Conservation (phyloP, 331 rosid species). For the Rhamnella rubrinervis region DNA sequence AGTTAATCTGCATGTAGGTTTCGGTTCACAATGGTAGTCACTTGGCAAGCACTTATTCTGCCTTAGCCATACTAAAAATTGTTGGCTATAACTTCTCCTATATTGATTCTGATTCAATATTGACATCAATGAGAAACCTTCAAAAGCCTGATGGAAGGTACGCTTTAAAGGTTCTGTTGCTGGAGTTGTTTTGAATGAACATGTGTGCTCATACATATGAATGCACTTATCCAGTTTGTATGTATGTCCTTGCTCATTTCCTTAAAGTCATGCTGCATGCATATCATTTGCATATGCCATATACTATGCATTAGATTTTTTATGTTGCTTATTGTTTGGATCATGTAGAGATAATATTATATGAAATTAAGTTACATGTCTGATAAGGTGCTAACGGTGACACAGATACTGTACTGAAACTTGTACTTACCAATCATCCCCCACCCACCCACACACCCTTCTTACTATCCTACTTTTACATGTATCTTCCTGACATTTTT, state of each 20-base stretch:
- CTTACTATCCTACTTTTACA: not conserved
- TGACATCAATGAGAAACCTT: conserved; percentile 78
- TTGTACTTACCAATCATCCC: not conserved
- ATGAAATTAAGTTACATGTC: not conserved
- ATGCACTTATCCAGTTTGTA: too few species aligned
- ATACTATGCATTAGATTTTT: too few species aligned
- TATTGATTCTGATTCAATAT: conserved; percentile 49
- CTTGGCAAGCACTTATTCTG: conserved; percentile 91
- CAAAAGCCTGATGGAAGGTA: conserved; percentile 99
- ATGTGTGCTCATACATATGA: not conserved
- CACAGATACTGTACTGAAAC: not conserved
- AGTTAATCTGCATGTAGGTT: conserved; percentile 40
- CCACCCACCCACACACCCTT: too few species aligned
- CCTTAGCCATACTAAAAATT: conserved; percentile 73
- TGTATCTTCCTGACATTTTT: conserved; percentile 1
- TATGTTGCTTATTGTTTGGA: not conserved
- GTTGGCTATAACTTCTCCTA: conserved; percentile 65
- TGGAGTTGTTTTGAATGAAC: not conserved
- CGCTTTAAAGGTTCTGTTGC: conserved; percentile 22
- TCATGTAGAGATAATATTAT: not conserved
- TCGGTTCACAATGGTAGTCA: conserved; percentile 58
- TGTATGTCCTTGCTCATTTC: too few species aligned
- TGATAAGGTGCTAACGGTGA: not conserved
- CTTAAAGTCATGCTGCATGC: too few species aligned
- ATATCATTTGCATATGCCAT: too few species aligned